Base-by-base conservation (phyloP, 352 stramenopile species). In the Thalassiosira livingstoniorum region DNA sequence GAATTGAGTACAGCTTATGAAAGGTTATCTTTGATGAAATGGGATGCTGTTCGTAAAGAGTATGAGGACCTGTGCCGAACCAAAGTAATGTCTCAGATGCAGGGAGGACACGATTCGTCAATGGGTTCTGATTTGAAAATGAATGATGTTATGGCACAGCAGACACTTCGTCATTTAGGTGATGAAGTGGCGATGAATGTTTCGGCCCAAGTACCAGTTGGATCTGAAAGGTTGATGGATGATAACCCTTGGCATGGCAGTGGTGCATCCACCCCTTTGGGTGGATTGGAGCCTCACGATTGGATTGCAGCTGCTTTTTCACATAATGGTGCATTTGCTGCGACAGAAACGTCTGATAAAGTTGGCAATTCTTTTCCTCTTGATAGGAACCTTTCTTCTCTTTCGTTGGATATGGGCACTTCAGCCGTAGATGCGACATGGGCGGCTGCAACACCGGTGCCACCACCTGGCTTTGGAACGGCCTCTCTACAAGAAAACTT, bases 1-100 rank as follows among this genome's bases (percentile, higher is more conserved):
- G 57, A 82, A 51, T 53, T 82, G 75, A 73, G 29, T 67, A n/a
- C 55, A n/a, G 64, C 65, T 10, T 77, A 77, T 57, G 65, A 82
- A 27, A 77, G 65, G 54, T 42, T 82, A 61, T 76, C 75, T 4
- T 54, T 35, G 25, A 39, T 77, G n/a, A 82, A 82, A 67, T 82
- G 75, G 75, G 75, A 82, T 77, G 57, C 39, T n/a, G 67, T 67
- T 31, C 64, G 75, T 4, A 67, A 37, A 34, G 65, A 72, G 34
- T 82, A 74, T 61, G 75, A 82, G 29, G 55, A 43, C 21, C 29
- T 27, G 5, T 66, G 53, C 73, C 61, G 66, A 62, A 37, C 25
- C 7, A 53, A 25, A 4, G n/a, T 42, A 25, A 25, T 13, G 23
- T 32, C n/a, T n/a, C n/a, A n/a, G n/a, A n/a, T n/a, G 21, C 18